These are phyloP conservation scores for Phoma sp. DNA, from an alignment of 2,329 filamentous ascomycete species.

Conservation along the genomic window DNA sequence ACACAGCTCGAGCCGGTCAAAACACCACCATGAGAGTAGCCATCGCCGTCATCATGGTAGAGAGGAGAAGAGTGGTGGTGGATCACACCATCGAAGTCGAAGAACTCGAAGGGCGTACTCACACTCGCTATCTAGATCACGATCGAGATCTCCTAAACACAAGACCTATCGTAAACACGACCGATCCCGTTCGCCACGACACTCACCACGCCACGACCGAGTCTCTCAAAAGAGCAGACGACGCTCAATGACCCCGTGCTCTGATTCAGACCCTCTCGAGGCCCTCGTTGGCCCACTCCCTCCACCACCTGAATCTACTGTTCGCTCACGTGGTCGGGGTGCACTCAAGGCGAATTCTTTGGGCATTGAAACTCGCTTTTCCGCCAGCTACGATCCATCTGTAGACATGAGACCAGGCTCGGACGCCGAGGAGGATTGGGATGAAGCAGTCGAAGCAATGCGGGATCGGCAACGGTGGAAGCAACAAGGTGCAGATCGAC, in stretches of 20 bases:
- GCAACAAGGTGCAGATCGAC: conserved; percentile 73
- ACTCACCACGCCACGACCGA: background rate
- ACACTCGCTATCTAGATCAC: conserved; percentile 24
- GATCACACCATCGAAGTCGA: conserved; percentile 17
- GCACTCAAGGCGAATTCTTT: conserved; percentile 45
- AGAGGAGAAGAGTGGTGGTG: conserved; percentile 10
- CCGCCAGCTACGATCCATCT: conserved; percentile 65
- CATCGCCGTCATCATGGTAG: conserved; percentile 12
- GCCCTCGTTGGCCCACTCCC: conserved; percentile 76
- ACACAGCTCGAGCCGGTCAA: conserved; percentile 25
- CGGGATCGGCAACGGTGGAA: conserved; percentile 81
- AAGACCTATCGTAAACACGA: conserved; percentile 18
- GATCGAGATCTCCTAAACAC: conserved; percentile 26
- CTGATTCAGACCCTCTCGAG: conserved; percentile 73
- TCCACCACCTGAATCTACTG: conserved; percentile 54
- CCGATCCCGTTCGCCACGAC: conserved; percentile 22
- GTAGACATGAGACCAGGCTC: conserved; percentile 60
- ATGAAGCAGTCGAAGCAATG: conserved; percentile 76
- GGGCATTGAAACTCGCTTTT: conserved; percentile 82
- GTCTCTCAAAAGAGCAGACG: conserved; percentile 8
- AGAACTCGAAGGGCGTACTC: conserved; percentile 27
- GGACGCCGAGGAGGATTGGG: conserved; percentile 72
- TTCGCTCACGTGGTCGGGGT: conserved; percentile 50
- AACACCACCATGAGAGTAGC: conserved; percentile 20
- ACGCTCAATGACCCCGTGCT: conserved; percentile 26